Percentiles rank a stretch among this genome's conserved stretches.
These are phyloP conservation scores for Wallacemonas collosoma DNA, from an alignment of 208 protist species.

Conservation along the genomic window DNA sequence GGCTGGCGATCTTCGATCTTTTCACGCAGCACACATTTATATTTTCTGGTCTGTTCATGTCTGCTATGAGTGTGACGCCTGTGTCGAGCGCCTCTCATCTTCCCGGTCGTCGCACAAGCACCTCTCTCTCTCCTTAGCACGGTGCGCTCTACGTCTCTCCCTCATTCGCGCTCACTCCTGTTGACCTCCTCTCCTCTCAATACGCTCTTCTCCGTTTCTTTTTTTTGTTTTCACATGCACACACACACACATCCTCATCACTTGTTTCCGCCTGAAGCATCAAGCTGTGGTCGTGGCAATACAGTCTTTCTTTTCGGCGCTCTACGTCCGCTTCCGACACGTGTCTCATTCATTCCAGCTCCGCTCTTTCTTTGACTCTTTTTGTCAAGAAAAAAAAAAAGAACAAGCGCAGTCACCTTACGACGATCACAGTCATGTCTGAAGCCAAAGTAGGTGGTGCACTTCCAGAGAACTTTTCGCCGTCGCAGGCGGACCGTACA, in stretches of 20 bases:
- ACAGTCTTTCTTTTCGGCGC: conserved; percentile 10
- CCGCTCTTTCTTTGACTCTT: not conserved
- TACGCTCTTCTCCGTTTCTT: not conserved
- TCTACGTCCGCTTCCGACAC: not conserved
- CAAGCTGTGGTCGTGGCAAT: not conserved
- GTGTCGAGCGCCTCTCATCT: no score
- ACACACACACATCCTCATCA: conserved; percentile 8
- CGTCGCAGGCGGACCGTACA: conserved; percentile 61
- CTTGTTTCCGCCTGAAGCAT: not conserved
- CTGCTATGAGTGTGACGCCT: no score
- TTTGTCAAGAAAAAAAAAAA: conserved; percentile 2
- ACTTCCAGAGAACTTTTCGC: conserved; percentile 32
- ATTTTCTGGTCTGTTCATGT: no score
- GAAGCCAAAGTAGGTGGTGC: not conserved
- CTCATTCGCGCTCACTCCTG: no score
- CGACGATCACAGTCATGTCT: not conserved
- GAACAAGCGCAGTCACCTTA: no score
- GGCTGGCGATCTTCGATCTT: no score
- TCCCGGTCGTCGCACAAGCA: no score
- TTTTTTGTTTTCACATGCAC: not conserved
- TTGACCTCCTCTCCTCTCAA: no score
- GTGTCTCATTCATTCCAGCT: no score
- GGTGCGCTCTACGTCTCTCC: no score
- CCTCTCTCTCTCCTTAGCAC: no score
- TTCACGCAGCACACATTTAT: no score